Evolutionary conservation across 1,284 basidiomycete species (phyloP), one percentile per base, ranked within the genome.

Genomic region (Cerrena zonata): DNA sequence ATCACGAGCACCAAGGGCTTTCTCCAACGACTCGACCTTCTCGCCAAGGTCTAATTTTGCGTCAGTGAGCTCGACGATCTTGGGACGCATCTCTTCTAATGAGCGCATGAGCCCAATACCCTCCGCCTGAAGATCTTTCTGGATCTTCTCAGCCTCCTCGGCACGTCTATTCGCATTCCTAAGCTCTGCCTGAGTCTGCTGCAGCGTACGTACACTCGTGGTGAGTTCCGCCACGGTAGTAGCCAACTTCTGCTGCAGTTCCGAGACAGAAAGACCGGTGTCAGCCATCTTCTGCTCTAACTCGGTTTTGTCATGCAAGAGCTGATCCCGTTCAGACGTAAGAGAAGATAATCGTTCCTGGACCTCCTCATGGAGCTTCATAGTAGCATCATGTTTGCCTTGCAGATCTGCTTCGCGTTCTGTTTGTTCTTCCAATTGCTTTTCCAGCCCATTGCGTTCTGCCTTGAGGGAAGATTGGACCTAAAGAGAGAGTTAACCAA

Each of bases 21-120:
- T 71, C 53, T 83, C 74, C 49, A 88, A 66, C 49, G 67, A 64
- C 50, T 79, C 79, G 41, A 82, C 69, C 55, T 77, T 77, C 54
- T 89, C 86, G 47, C 74, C 74, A 18, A 89, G 72, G 52, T 85
- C 78, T 12, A 86, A 66, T 62, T 86, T 89, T 49, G 70, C 74
- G 47, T 81, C 78, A 1, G 84, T 89, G 47, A 91, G 72, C 64
- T 90, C 84, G 12, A 89, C 81, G 55, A 89, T 81, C 71, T 89
- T 90, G 24, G 86, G 80, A n/a, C 86, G 78, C 82, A 90, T 86
- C 67, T 91, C 87, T 54, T 89, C 82, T 49, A 91, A 68, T n/a
- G 84, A 82, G 30, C 75, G 78, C 80, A 91, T 79, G 25, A 91
- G 74, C 45, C 73, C 75, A 22, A 78, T 79, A 21, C 88, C 87